Base-by-base conservation (phyloP, 1,139 yeast genomes). In the Suhomyces maxii region DNA sequence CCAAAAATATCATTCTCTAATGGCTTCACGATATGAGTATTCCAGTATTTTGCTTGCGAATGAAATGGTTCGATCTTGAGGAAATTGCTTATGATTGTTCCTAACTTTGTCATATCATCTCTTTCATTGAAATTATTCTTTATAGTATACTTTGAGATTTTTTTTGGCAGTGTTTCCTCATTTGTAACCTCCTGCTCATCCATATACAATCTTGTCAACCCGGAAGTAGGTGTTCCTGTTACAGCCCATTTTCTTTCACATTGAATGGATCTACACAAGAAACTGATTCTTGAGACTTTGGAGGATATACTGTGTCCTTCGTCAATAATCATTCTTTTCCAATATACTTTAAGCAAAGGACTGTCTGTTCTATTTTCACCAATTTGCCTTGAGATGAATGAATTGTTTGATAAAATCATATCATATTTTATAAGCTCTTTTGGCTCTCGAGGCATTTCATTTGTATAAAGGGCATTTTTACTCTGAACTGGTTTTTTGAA, bases 211-310 rank as follows among this genome's bases (percentile, higher is more conserved):
- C 76, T 76, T 0, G 89, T 83, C 48, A 84, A 64, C 0, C 90
- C 90, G 0, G 86, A 76, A 0, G 89, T 84, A 2, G 90, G 90
- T 0, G 90, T 85, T 31, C 91, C 90, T 0, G 87, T 80, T 1
- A 85, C 87, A 0, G 84, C 83, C 91, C 90, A 85, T 50, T 79
- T 71, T 42, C 89, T 68, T 57, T 85, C 90, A 8, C 80, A 77
- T 46, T 67, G 63, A 42, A 85, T 58, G 14, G 67, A 64, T 37
- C 69, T 71, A 33, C 86, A 82, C 36, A 80, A 58, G 3, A 64
- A 58, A 26, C 82, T 82, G 0, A 79, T 71, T 46, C 77, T 68
- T 2, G 86, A 74, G 2, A 73, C 62, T 42, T 71, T 75, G 4
- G 84, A 73, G 47, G 71, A 73, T 76, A 83, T 73, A 28, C 83